phyloP scores from a whole-genome alignment of 2,329 filamentous ascomycete genomes.

The Periconia sp. region DNA sequence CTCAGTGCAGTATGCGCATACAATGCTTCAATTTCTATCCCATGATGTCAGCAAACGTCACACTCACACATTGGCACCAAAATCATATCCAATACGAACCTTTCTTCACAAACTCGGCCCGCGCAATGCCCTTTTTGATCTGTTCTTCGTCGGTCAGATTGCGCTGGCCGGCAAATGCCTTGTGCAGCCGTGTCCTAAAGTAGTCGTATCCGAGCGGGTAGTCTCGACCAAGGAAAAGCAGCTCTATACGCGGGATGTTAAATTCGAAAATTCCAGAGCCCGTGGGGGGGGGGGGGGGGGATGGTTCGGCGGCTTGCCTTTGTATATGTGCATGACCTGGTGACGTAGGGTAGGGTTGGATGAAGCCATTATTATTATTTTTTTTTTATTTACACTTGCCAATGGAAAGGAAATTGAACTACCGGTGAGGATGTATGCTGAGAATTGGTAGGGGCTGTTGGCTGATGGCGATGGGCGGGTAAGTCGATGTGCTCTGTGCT shows the following conservation, averaged over 20 bases:
- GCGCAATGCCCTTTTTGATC: conserved; percentile 76
- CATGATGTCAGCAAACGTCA: neutral
- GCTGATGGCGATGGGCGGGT: neutral
- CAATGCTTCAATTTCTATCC: conserved; percentile 85
- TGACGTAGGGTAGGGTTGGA: conserved; percentile 67
- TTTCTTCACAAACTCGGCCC: conserved; percentile 90
- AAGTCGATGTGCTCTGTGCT: neutral
- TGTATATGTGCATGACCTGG: conserved; percentile 86
- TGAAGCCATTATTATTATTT: conserved; percentile 27
- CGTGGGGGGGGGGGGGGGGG: conserved; percentile 2
- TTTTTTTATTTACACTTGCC: neutral
- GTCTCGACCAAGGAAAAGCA: conserved; percentile 81
- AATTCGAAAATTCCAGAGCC: no score
- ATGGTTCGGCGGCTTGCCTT: conserved; percentile 64
- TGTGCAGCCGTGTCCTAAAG: conserved; percentile 81
- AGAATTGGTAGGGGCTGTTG: neutral
- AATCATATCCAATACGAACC: conserved; percentile 57
- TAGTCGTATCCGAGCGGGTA: conserved; percentile 87
- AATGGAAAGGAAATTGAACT: no score
- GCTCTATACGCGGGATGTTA: no score
- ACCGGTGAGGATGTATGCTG: no score
- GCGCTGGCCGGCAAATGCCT: conserved; percentile 81
- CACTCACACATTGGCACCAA: neutral
- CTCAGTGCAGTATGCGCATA: conserved; percentile 60
- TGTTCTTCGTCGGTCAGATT: conserved; percentile 72